Evolutionary conservation across 192 early-diverging fungal species (phyloP), one percentile per base, ranked within the genome.

Genomic region (Gigaspora rosea): DNA sequence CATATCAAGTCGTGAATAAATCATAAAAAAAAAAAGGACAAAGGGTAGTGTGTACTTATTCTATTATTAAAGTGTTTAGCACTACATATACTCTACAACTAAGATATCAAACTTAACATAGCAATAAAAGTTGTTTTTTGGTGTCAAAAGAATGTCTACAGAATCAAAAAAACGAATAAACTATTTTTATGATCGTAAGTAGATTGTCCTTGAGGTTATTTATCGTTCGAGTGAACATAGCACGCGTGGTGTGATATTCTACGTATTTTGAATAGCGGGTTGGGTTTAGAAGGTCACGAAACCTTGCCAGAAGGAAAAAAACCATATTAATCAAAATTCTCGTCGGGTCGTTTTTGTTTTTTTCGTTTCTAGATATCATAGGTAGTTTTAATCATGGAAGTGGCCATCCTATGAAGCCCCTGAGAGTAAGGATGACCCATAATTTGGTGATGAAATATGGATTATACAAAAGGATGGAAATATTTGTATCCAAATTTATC

Each of bases 351-450:
- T n/a, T n/a, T n/a, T n/a, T n/a, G n/a, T n/a, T n/a, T 56, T 56
- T 56, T 56, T 56, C 18, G 52, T 50, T 51, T 35, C 10, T 47
- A 71, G 76, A 85, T 50, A 76, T 78, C 15, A 81, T 93, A 54
- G 89, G 90, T 15, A 83, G 90, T 79, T 95, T 89, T 83, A 90
- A 91, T 75, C 94, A 92, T 86, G 92, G 92, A 51, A 82, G 85
- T 80, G 94, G 94, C 50, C 97, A 99, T 80, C 94, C 93, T 16
- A 99, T 99, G 97, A 99, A 99, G 81, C 97, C 97, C n/a, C 91
- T 94, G 35, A 87, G 97, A 77, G 93, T 99, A 77, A 92, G 93
- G 62, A 93, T 99, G 87, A 92, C 94, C 1, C 95, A 99, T 82
- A 93, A 94, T 80, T 85, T 99, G 51, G 92, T 99, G 35, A 85